Conservation (phyloP, 352 stramenopile species). For the Phytophthora agathidicida region DNA sequence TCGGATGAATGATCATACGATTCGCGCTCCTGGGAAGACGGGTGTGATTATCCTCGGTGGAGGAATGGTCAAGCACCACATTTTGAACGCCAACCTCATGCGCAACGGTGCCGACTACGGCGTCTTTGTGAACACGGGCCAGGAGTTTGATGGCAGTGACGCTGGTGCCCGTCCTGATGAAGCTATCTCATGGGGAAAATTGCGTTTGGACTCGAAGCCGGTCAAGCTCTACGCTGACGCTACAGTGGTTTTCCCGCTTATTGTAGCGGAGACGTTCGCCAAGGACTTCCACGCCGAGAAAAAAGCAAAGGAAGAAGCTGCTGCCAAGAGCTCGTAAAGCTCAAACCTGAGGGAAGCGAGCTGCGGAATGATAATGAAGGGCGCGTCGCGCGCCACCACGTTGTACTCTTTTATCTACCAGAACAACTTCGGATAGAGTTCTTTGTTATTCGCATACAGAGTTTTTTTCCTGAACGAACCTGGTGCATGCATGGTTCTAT, state of each 20-base stretch:
- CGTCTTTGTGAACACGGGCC: conserved; percentile 99
- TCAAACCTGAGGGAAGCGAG: conserved; percentile 18
- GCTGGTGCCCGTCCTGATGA: conserved; percentile 98
- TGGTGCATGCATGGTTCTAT: too few relatives aligned
- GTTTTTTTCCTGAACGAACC: conserved; percentile 9
- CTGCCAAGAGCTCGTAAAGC: conserved; percentile 28
- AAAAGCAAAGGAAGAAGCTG: conserved; percentile 27
- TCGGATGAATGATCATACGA: conserved; percentile 97
- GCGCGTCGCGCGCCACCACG: conserved; percentile 23
- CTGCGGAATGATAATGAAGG: conserved; percentile 31
- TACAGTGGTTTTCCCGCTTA: conserved; percentile 98
- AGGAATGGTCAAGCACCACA: conserved; percentile 99
- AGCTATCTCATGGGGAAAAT: conserved; percentile 99
- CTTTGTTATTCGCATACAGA: conserved; percentile 22
- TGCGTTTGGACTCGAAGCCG: conserved; percentile 93
- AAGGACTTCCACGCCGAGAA: conserved; percentile 91
- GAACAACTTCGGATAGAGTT: conserved; percentile 34
- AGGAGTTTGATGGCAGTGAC: conserved; percentile 99
- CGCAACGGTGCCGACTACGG: conserved; percentile 99
- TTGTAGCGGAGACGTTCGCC: conserved; percentile 99
- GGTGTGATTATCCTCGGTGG: conserved; percentile 99
- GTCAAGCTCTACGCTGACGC: conserved; percentile 98
- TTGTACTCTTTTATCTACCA: conserved; percentile 45
- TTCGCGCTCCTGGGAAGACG: conserved; percentile 93
- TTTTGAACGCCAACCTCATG: conserved; percentile 99